Percentiles rank a stretch among this genome's conserved stretches.
These are phyloP conservation scores for Triglochin maritima DNA, from an alignment of 106 monocot species.

Conservation along the genomic window DNA sequence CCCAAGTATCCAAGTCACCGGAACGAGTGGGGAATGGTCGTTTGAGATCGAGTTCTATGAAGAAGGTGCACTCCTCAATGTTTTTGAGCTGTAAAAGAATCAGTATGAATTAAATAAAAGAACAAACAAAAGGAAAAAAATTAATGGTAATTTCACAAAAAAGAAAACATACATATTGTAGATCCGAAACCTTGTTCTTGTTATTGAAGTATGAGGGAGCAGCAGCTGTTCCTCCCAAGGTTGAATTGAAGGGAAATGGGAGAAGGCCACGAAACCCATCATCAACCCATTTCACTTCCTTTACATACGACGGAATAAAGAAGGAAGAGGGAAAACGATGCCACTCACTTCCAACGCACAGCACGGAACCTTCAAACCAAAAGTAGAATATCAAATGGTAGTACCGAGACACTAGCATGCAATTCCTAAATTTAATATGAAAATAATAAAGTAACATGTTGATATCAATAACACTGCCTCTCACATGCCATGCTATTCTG, in stretches of 20 bases:
- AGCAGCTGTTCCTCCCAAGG: conserved; percentile 74
- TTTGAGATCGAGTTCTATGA: conserved; percentile 82
- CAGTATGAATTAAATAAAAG: conserved; percentile 1
- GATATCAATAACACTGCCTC: background rate
- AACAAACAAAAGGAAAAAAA: background rate
- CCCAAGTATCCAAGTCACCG: conserved; percentile 78
- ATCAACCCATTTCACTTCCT: conserved; percentile 85
- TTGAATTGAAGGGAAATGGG: conserved; percentile 90
- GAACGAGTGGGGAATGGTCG: conserved; percentile 67
- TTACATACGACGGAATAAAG: conserved; percentile 66
- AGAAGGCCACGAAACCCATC: conserved; percentile 93
- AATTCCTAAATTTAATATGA: no score
- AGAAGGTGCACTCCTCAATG: conserved; percentile 50
- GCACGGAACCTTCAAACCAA: conserved; percentile 40
- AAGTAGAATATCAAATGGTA: background rate
- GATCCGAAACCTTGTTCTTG: conserved; percentile 72
- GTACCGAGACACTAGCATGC: background rate
- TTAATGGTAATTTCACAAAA: background rate
- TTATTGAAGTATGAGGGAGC: conserved; percentile 92
- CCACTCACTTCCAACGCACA: conserved; percentile 99
- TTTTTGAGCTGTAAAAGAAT: conserved; percentile 45
- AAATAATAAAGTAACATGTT: background rate
- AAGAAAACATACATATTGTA: conserved; percentile 59
- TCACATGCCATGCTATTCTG: background rate
- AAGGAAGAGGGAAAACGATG: conserved; percentile 96